phyloP scores from a whole-genome alignment of 192 early-diverging fungal genomes.

The Coemansia sp. region DNA sequence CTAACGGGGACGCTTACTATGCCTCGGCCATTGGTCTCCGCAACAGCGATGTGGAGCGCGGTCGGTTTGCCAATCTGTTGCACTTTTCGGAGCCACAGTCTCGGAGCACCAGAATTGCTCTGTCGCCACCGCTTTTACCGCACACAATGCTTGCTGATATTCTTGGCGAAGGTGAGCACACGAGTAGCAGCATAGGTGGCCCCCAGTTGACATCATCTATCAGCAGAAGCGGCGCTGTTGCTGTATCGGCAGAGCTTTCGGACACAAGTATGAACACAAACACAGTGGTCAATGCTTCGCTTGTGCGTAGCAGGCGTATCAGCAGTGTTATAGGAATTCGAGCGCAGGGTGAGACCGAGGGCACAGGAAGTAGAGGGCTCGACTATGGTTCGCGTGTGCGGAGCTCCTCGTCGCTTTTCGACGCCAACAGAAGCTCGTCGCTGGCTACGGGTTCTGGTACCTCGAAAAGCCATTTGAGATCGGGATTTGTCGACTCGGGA shows the following conservation, averaged over 20 bases:
- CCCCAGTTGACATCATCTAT: neutral
- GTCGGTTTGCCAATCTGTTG: constrained; percentile 4
- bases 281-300: neutral
- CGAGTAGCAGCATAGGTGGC: constrained; percentile 1
- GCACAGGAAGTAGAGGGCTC: neutral
- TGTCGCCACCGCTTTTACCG: constrained; percentile 27
- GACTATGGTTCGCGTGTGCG: constrained; percentile 13
- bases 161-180: constrained; percentile 19
- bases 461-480: neutral
- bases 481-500: neutral
- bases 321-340: constrained; percentile 12
- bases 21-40: neutral
- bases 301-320: constrained; percentile 9
- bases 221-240: neutral
- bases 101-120: neutral
- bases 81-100: neutral
- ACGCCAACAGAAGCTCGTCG: constrained; percentile 13
- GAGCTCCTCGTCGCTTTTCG: constrained; percentile 30
- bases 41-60: neutral
- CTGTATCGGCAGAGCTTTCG: neutral
- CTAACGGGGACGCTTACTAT: neutral
- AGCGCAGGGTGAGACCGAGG: constrained; percentile 1
- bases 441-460: constrained; percentile 3
- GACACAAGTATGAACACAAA: neutral
- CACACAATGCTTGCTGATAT: constrained; percentile 42